Evolutionary conservation across 2,329 filamentous ascomycete species (phyloP), one percentile per base, ranked within the genome.

Genomic region (Pseudogymnoascus sp.): DNA sequence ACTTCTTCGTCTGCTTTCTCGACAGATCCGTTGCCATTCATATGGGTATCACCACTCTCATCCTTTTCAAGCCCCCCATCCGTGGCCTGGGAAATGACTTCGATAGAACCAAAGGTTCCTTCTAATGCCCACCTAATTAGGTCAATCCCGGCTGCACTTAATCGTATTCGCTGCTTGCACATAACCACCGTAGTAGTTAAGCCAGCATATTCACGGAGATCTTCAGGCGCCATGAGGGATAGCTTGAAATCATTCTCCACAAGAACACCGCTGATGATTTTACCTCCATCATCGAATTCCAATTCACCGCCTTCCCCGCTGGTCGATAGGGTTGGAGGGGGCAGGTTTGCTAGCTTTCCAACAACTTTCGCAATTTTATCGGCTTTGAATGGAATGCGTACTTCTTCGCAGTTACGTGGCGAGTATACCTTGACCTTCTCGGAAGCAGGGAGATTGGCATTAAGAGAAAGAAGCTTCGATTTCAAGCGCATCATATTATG

Each of bases 161-260:
- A 83, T 0, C 86, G 93, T 65, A 99, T 83, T 65, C 91, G 89
- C 75, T 99, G 93, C 70, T 91, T 92, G 80, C 95, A 99, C 15
- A 88, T 86, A 64, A 99, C 93, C 1, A 90, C 96, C 0, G 95
- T 97, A 0, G 95, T 97, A 2, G 92, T 97, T 31, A 99, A 79
- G n/a, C 95, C 95, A 0, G 95, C 95, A 74, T 96, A 99, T 76
- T 99, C 95, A 65, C 92, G 87, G 35, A 99, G 81, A 73, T 99
- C 95, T 70, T 97, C 95, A 0, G 95, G 93, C 0, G 93, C 93
- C 93, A 99, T 97, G 35, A 99, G 81, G 0, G 90, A 96, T 73
- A 99, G 85, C 75, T 97, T 96, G 76, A 99, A 97, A 74, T 97
- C 95, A 74, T 96, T 97, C 70, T 97, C 93, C 7, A 99, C 93